phyloP scores from a whole-genome alignment of 805 yeast species.

The Cyberlindnera xishuangbannaensis region DNA sequence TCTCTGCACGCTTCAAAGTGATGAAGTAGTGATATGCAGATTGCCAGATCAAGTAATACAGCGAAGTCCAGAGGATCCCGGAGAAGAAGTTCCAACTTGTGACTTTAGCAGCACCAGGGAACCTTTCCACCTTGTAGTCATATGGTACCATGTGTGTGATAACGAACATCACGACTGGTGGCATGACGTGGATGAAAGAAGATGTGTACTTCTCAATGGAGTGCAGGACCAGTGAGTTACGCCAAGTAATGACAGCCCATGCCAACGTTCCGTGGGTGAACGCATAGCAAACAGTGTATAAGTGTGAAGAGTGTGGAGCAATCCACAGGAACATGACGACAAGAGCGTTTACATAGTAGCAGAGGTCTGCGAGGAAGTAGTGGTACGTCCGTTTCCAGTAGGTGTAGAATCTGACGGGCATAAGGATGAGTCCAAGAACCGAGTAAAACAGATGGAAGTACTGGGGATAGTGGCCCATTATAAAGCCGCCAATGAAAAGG shows the following conservation, averaged over 20 bases:
- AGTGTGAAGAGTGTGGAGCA: constrained; percentile 63
- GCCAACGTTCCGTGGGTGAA: constrained; percentile 84
- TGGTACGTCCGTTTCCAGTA: constrained; percentile 77
- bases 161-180: constrained; percentile 82
- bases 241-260: constrained; percentile 94
- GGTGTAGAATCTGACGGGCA: constrained; percentile 83
- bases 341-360: constrained; percentile 81
- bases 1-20: constrained; percentile 69
- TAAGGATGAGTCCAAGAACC: constrained; percentile 46
- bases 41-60: constrained; percentile 88
- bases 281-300: constrained; percentile 81
- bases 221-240: constrained; percentile 88
- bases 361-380: constrained; percentile 85
- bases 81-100: constrained; percentile 66
- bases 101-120: constrained; percentile 73
- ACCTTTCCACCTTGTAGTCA: constrained; percentile 46
- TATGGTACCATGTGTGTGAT: constrained; percentile 67
- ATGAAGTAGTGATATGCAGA: constrained; percentile 85
- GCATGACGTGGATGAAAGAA: constrained; percentile 84
- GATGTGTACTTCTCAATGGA: constrained; percentile 89
- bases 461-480: constrained; percentile 73
- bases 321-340: constrained; percentile 74
- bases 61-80: constrained; percentile 73
- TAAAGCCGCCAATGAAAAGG: constrained; percentile 65
- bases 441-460: constrained; percentile 77